Percentiles rank a stretch among this genome's conserved stretches.
Evolutionary conservation across 2,329 filamentous ascomycete genomes (phyloP).

Genomic region (Talaromyces piceae): DNA sequence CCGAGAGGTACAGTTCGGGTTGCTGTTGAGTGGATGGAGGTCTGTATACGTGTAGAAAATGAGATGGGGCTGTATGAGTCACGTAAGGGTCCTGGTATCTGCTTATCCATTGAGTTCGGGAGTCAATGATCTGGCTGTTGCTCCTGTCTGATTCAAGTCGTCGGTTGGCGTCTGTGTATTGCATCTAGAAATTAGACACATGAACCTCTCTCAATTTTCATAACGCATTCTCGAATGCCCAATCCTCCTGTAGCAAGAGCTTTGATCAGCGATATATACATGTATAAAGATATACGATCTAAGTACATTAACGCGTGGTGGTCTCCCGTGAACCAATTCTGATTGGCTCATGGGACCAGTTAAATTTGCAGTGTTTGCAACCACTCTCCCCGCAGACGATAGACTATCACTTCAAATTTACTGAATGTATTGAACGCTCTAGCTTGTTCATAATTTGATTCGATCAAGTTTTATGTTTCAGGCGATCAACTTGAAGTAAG

Average conservation of each 20-base stretch:
- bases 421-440: background rate
- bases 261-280: background rate
- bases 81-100: conserved; percentile 26
- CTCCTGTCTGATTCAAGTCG: background rate
- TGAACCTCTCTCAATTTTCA: background rate
- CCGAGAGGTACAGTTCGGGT: conserved; percentile 21
- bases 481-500: background rate
- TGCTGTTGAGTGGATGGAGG: conserved; percentile 29
- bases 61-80: conserved; percentile 41
- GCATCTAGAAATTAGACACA: background rate
- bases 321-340: background rate
- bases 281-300: no score
- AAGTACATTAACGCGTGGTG: no score
- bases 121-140: conserved; percentile 3
- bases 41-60: conserved; percentile 37
- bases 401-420: background rate
- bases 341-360: background rate
- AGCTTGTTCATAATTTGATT: background rate
- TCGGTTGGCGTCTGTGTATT: background rate
- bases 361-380: background rate
- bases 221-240: no score
- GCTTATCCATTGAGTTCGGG: conserved; percentile 25
- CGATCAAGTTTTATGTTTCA: background rate
- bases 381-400: background rate
- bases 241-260: background rate